phyloP scores from a whole-genome alignment of 345 rosid species.

The Noccaea caerulescens region DNA sequence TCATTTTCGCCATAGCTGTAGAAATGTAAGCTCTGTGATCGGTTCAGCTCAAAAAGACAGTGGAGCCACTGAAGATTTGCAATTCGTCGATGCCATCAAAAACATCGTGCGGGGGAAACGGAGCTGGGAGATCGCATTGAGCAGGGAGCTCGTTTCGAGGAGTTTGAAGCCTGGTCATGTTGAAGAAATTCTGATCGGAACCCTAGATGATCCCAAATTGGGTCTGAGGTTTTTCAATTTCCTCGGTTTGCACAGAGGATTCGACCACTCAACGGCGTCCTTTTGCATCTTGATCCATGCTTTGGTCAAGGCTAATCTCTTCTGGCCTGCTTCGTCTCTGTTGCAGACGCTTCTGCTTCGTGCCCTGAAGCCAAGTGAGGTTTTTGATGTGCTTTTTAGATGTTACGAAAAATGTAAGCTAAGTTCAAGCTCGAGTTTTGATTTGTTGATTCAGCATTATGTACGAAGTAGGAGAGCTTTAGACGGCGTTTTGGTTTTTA shows the following conservation, averaged over 20 bases:
- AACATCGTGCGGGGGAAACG: constrained; percentile 65
- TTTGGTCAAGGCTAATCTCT: constrained; percentile 54
- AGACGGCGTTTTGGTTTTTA: constrained; percentile 61
- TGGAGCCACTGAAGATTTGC: constrained; percentile 49
- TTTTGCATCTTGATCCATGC: constrained; percentile 82
- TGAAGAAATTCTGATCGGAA: constrained; percentile 61
- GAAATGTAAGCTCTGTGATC: constrained; percentile 38
- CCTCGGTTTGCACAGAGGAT: constrained; percentile 75
- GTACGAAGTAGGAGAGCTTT: constrained; percentile 60
- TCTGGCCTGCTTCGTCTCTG: constrained; percentile 94
- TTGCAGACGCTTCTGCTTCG: constrained; percentile 77
- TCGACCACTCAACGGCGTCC: constrained; percentile 71
- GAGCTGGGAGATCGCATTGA: constrained; percentile 73
- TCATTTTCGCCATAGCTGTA: constrained; percentile 29
- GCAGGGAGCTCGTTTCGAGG: constrained; percentile 45
- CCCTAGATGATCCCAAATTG: constrained; percentile 72
- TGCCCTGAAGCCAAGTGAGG: constrained; percentile 59
- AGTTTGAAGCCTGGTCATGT: constrained; percentile 60
- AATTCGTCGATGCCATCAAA: constrained; percentile 52
- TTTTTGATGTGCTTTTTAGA: constrained; percentile 54
- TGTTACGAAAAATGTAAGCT: constrained; percentile 55
- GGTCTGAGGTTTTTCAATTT: constrained; percentile 87
- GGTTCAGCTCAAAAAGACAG: constrained; percentile 30
- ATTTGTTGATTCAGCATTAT: constrained; percentile 75
- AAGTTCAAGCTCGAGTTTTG: constrained; percentile 69